A percentile compares a stretch with the other conserved stretches of the same genome.
phyloP scores from a whole-genome alignment of 441 rosid species.

The Pelargonium citronellum region DNA sequence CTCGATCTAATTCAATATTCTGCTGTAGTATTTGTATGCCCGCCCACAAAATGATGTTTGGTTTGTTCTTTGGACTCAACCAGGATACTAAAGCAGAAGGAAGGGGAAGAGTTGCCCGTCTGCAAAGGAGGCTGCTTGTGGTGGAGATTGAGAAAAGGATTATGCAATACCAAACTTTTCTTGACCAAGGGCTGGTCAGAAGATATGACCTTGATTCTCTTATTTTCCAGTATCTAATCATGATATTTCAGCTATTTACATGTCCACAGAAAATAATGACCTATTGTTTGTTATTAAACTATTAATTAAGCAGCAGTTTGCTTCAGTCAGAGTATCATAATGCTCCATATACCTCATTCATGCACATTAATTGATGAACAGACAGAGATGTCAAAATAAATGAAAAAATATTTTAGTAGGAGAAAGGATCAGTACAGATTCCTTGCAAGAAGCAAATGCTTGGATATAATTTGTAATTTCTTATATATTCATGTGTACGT shows the following conservation, averaged over 20 bases:
- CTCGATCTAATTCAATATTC: neutral
- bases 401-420: too few relatives aligned
- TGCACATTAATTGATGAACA: too few relatives aligned
- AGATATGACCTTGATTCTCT: neutral
- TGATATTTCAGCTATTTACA: neutral
- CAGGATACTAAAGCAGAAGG: conserved; percentile 93
- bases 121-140: conserved; percentile 77
- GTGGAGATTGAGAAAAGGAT: conserved; percentile 81
- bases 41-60: neutral
- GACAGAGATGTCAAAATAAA: too few relatives aligned
- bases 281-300: neutral
- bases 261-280: neutral
- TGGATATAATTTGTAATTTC: too few relatives aligned
- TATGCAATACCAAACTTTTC: conserved; percentile 60
- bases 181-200: conserved; percentile 79
- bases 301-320: neutral
- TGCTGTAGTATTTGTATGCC: too few relatives aligned
- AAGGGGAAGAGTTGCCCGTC: conserved; percentile 75
- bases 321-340: neutral
- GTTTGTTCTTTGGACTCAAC: conserved; percentile 1
- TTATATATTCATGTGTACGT: too few relatives aligned
- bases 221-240: neutral
- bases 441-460: too few relatives aligned
- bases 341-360: neutral
- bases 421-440: too few relatives aligned